Base-by-base conservation (phyloP, 2,329 filamentous ascomycete species). In the Hymenoscyphus linearis region DNA sequence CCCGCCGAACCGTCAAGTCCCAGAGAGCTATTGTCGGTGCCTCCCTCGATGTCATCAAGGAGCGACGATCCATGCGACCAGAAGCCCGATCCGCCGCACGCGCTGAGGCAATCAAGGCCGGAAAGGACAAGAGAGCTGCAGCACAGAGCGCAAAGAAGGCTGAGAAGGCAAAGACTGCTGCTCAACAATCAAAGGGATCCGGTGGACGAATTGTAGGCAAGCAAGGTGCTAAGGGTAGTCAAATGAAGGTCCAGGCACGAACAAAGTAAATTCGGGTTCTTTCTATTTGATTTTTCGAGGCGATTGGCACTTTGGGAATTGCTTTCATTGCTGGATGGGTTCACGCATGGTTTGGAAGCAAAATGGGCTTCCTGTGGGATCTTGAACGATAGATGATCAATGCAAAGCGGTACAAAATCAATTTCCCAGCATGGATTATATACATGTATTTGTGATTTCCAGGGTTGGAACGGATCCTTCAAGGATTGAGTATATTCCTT, bases 21-120 rank as follows among this genome's bases (percentile, higher is more conserved):
- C 95, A 99, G 87, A 93, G 95, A 85, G 93, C 89, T 78, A 96
- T 99, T 80, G 95, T 99, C 74, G 95, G 95, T 86, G 95, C 95
- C 73, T 97, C 95, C 68, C 93, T 99, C 80, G 95, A 99, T 79
- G 92, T 98, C 77, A 98, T 99, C 87, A 98, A 97, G 89, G 95
- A 99, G 88, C 91, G 91, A 83, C 93, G 95, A 76, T 80, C 85
- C 74, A 88, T 91, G 85, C 91, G 95, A 79, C 95, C 95, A 73
- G 95, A 98, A 85, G 93, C 92, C 77, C 93, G 95, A 78, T 85
- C 87, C 74, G 95, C 95, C 75, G 93, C 92, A 76, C 93, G 95
- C 77, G 82, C 85, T 72, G 83, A 87, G 73, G 93, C 95, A 79
- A 93, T 98, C 83, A 93, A 93, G 85, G 92, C 96, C 78, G 90